Evolutionary conservation across 768 basidiomycete species (phyloP), one percentile per base, ranked within the genome.

Genomic region (Kondoa subrosea): DNA sequence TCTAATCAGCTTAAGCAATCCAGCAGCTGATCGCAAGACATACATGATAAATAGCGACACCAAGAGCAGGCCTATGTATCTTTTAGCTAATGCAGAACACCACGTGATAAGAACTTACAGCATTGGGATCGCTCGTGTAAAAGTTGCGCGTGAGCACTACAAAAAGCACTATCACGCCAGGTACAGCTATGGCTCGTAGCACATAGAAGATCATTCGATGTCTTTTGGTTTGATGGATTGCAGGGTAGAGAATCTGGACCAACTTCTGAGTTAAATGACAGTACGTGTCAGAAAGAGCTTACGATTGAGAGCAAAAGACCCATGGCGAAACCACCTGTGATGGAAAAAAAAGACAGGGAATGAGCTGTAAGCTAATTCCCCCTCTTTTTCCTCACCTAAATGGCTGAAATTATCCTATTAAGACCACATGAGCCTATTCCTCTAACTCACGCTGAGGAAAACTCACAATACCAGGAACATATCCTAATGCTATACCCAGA

Each of bases 331-430:
- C 26, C 30, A 25, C 31, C 34, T 21, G 17, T 32, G 4, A 32
- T 25, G 33, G 30, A 29, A 32, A 27, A 34, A 26, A 1, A 15
- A 1, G 3, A 21, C 21, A 64, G 29, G 25, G 27, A 25, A 33
- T 31, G 16, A 21, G 8, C 16, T 31, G 2, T 1, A 1, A 31
- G 17, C 17, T 59, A 27, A 31, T 27, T 32, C 17, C 73, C 73
- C 64, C 30, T 74, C 75, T 2, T 12, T 87, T 71, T 90, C 85
- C 15, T 89, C 89, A 60, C 92, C 92, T 4, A 93, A 81, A 77
- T 95, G 91, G 2, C 87, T 87, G 69, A 97, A 91, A 75, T 96
- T 96, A 74, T 96, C 93, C 16, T 26, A 25, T 25, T 95, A 85
- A 69, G 85, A 88, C 83, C 76, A 71, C 65, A 72, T 71, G 71